Evolutionary conservation across 2,329 filamentous ascomycete genomes (phyloP).

Genomic region (Trichoderma atrobrunneum): DNA sequence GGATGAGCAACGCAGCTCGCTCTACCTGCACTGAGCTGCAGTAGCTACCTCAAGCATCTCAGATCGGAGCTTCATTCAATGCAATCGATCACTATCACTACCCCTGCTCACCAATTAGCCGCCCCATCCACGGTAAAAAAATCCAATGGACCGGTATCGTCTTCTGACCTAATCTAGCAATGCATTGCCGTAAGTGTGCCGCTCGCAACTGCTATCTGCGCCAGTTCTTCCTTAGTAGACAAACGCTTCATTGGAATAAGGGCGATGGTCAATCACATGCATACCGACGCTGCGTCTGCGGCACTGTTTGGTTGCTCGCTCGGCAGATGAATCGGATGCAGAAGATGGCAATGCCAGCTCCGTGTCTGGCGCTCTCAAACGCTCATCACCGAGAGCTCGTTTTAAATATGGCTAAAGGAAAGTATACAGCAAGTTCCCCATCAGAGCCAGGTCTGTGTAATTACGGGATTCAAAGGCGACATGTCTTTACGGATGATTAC

Average conservation of each 20-base stretch:
- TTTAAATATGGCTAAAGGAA: slow-evolving; percentile 25
- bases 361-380: neutral
- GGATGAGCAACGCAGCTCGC: no score
- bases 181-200: neutral
- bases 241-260: neutral
- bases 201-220: neutral
- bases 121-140: neutral
- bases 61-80: neutral
- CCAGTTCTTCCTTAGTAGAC: neutral
- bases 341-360: slow-evolving; percentile 19
- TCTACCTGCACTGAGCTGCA: no score
- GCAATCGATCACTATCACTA: neutral
- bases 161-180: neutral
- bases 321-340: neutral
- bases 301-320: slow-evolving; percentile 10
- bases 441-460: slow-evolving; percentile 34
- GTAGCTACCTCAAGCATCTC: neutral
- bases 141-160: neutral
- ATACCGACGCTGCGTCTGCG: slow-evolving; percentile 18
- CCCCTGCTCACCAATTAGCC: neutral
- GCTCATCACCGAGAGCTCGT: slow-evolving; percentile 21
- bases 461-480: slow-evolving; percentile 41
- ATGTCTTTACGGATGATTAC: slow-evolving; percentile 33
- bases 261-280: slow-evolving; percentile 18
- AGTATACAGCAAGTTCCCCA: slow-evolving; percentile 31